Conservation (phyloP, 2,329 filamentous ascomycete genomes). For the Exophiala sideris region DNA sequence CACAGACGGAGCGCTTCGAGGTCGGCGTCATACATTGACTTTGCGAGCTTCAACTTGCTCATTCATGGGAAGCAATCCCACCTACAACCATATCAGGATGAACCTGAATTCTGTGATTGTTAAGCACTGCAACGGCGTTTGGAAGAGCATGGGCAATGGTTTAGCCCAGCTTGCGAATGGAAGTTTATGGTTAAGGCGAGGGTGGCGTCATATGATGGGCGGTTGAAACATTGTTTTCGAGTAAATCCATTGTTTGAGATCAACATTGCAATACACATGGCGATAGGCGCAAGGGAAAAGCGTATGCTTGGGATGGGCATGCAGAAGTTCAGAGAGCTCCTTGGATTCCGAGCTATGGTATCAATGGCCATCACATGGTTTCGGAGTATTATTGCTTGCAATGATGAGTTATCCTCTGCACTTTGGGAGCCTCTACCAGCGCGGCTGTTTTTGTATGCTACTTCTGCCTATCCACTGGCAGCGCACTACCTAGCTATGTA, state of each 20-base stretch:
- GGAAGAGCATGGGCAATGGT: conserved; percentile 1
- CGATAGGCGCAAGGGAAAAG: background rate
- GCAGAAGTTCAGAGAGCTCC: background rate
- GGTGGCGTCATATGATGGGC: conserved; percentile 1
- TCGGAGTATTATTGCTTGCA: no score
- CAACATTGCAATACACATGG: background rate
- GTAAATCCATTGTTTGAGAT: background rate
- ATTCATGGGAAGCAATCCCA: conserved; percentile 3
- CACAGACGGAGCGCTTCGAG: conserved; percentile 3
- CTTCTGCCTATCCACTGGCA: no score
- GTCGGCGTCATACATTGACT: conserved; percentile 2
- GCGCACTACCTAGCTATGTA: no score
- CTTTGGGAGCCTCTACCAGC: no score
- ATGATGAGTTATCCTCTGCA: no score
- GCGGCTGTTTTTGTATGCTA: no score
- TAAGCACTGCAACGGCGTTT: conserved; percentile 15
- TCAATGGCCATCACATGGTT: no score
- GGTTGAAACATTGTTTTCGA: background rate
- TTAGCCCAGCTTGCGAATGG: conserved; percentile 3
- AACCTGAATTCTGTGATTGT: conserved; percentile 2
- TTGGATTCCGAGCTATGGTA: conserved; percentile 2
- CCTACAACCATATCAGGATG: background rate
- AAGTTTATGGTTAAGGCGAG: background rate
- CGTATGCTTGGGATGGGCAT: background rate
- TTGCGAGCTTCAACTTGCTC: background rate